These are phyloP conservation scores for Fusarium hainanense DNA, from an alignment of 2,329 filamentous ascomycete species.

Conservation along the genomic window DNA sequence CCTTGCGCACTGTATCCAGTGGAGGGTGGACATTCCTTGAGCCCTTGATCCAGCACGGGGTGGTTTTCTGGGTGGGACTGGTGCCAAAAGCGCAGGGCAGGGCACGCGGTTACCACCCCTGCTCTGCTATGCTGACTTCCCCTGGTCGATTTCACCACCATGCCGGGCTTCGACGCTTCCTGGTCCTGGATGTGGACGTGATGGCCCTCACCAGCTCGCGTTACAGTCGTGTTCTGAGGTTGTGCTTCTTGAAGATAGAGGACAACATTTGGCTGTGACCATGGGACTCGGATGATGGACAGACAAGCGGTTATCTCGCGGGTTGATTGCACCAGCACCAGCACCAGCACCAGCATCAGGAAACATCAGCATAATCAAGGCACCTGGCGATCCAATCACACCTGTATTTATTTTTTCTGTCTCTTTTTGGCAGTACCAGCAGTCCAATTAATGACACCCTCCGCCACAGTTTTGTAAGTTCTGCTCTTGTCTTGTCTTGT, in stretches of 20 bases:
- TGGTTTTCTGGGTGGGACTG: slow-evolving; percentile 37
- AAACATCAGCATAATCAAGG: slow-evolving; percentile 17
- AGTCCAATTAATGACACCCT: slow-evolving; percentile 22
- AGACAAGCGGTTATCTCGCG: slow-evolving; percentile 17
- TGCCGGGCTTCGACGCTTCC: slow-evolving; percentile 24
- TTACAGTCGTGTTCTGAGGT: slow-evolving; percentile 29
- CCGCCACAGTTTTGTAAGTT: slow-evolving; percentile 45
- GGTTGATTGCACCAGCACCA: slow-evolving; percentile 10
- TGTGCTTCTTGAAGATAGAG: slow-evolving; percentile 22
- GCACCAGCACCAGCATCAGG: background rate
- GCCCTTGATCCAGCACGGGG: slow-evolving; percentile 39
- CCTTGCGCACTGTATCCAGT: slow-evolving; percentile 41
- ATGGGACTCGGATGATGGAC: slow-evolving; percentile 20
- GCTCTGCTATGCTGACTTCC: slow-evolving; percentile 26
- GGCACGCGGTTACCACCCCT: slow-evolving; percentile 37
- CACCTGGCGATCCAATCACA: slow-evolving; percentile 29
- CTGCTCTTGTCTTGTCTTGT: background rate
- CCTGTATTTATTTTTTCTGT: slow-evolving; percentile 2
- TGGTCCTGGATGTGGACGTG: slow-evolving; percentile 27
- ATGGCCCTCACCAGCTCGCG: slow-evolving; percentile 38
- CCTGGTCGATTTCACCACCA: slow-evolving; percentile 42
- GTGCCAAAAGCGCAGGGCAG: slow-evolving; percentile 30
- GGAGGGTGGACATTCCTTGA: slow-evolving; percentile 43
- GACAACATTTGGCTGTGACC: slow-evolving; percentile 28
- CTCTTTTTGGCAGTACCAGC: background rate